phyloP scores from a whole-genome alignment of 2,329 filamentous ascomycete species.

The Trichoderma semiorbis region DNA sequence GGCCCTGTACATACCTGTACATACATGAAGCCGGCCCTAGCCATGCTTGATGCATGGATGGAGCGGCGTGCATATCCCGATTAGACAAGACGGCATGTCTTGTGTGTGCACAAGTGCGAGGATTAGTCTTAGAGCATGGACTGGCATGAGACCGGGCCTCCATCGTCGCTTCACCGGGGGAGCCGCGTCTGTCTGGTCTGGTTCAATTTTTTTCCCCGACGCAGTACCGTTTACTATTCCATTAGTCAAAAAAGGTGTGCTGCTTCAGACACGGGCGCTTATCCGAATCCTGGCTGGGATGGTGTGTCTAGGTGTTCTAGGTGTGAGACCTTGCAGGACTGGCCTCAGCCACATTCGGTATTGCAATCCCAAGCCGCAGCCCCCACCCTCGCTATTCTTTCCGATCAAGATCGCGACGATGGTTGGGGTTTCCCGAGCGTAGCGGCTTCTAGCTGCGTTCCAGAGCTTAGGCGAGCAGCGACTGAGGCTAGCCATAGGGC shows the following conservation, averaged over 20 bases:
- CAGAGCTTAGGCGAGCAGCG: not conserved
- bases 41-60: slow-evolving; percentile 4
- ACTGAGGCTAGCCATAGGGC: not conserved
- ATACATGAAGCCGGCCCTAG: slow-evolving; percentile 7
- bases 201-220: not conserved
- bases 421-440: slow-evolving; percentile 8
- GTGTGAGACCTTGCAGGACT: slow-evolving; percentile 1
- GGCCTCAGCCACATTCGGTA: slow-evolving; percentile 14
- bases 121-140: not conserved
- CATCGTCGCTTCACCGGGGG: not conserved
- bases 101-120: slow-evolving; percentile 8
- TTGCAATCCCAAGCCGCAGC: slow-evolving; percentile 17
- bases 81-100: not conserved
- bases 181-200: not conserved
- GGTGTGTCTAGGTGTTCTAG: not conserved
- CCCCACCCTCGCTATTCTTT: slow-evolving; percentile 17
- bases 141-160: not conserved
- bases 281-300: not conserved
- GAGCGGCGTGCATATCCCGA: slow-evolving; percentile 5
- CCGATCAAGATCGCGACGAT: slow-evolving; percentile 17
- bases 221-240: not conserved
- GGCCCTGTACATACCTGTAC: not conserved
- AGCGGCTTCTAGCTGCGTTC: slow-evolving; percentile 17
- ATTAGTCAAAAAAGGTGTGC: not conserved
- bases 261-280: not conserved